A percentile compares a stretch with the other conserved stretches of the same genome.
Evolutionary conservation across 2,329 filamentous ascomycete species (phyloP).

Genomic region (Cladosporium sp.): DNA sequence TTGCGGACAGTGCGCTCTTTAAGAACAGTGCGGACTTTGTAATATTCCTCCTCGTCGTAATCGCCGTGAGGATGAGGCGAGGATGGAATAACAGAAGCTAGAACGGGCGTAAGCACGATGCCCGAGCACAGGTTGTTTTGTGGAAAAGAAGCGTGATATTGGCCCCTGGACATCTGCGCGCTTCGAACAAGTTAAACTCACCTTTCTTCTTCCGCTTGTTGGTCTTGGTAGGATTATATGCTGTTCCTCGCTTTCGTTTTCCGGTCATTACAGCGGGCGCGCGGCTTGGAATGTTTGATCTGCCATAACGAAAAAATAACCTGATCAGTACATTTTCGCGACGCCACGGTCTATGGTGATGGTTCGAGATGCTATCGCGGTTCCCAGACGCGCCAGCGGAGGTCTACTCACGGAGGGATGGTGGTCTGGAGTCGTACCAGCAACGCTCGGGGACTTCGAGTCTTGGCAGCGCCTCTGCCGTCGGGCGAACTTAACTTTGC

Average conservation of each 20-base stretch:
- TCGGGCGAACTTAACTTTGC: neutral
- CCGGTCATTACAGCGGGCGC: conserved; percentile 16
- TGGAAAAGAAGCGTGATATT: neutral
- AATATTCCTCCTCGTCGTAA: conserved; percentile 32
- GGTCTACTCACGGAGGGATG: conserved; percentile 10
- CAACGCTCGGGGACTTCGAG: neutral
- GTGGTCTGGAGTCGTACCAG: neutral
- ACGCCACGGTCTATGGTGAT: neutral
- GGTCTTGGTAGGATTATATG: conserved; percentile 14
- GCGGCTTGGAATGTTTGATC: conserved; percentile 5
- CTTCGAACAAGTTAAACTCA: conserved; percentile 1
- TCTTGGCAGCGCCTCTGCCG: conserved; percentile 7
- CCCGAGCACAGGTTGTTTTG: neutral
- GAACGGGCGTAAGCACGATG: neutral
- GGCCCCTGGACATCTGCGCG: neutral
- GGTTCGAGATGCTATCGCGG: neutral
- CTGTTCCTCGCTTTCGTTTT: conserved; percentile 18
- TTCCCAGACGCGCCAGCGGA: conserved; percentile 3
- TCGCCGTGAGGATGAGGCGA: conserved; percentile 33
- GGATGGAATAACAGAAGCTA: conserved; percentile 11
- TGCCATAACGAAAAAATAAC: conserved; percentile 13
- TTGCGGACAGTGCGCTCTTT: conserved; percentile 27
- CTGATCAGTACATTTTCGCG: conserved; percentile 8
- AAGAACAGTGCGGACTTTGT: conserved; percentile 36
- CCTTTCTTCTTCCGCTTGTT: conserved; percentile 19